Percentiles rank a stretch among this genome's conserved stretches.
Conservation (phyloP, 352 stramenopile species). For the Globisporangium megalacanthum region DNA sequence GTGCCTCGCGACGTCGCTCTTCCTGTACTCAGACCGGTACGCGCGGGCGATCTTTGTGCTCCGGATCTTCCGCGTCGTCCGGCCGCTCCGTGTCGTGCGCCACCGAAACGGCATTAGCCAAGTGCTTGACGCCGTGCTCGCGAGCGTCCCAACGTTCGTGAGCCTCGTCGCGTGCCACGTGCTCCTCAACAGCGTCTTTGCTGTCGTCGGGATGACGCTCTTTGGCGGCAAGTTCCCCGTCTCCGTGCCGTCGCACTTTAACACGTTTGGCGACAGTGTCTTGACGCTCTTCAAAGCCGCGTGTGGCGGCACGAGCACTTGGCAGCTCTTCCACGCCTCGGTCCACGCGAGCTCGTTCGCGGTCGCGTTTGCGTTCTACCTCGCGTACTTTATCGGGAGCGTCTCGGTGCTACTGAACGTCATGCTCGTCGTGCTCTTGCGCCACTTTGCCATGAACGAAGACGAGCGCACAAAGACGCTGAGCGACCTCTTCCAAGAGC, state of each 20-base stretch:
- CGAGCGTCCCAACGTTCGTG: slow-evolving; percentile 61
- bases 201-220: slow-evolving; percentile 79
- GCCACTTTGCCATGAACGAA: slow-evolving; percentile 84
- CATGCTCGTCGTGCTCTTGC: slow-evolving; percentile 79
- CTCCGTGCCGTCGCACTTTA: slow-evolving; percentile 70
- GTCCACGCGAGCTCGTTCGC: slow-evolving; percentile 51
- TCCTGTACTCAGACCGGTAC: slow-evolving; percentile 63
- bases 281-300: slow-evolving; percentile 85
- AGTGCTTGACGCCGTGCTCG: slow-evolving; percentile 65
- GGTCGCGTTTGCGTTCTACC: slow-evolving; percentile 62
- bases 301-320: slow-evolving; percentile 66
- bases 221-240: slow-evolving; percentile 72
- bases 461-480: slow-evolving; percentile 72
- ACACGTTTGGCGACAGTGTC: slow-evolving; percentile 80
- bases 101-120: slow-evolving; percentile 71
- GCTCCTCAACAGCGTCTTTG: slow-evolving; percentile 72
- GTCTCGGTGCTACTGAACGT: slow-evolving; percentile 77
- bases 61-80: slow-evolving; percentile 69
- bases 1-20: slow-evolving; percentile 45
- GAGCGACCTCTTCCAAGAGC: slow-evolving; percentile 68
- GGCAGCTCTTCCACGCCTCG: slow-evolving; percentile 74
- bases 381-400: slow-evolving; percentile 66
- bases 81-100: slow-evolving; percentile 69
- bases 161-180: slow-evolving; percentile 56
- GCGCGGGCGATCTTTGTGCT: slow-evolving; percentile 71